Conservation (phyloP, 2,329 filamentous ascomycete genomes). For the Domatiomyces globalis region DNA sequence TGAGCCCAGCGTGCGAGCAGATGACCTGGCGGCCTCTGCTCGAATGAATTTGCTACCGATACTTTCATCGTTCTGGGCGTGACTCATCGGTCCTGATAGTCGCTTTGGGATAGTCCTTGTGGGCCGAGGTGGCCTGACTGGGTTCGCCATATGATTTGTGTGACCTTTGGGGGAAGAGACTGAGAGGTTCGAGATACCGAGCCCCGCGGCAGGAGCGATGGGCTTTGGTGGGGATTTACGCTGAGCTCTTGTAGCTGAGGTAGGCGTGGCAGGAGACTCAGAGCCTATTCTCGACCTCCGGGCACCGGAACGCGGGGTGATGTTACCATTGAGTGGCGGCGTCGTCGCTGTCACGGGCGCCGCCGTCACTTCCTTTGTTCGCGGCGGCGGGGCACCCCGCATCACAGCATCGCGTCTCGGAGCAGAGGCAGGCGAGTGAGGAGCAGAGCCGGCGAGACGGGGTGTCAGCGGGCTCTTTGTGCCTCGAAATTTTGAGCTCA, state of each 20-base stretch:
- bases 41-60: slow-evolving; percentile 67
- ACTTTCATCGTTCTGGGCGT: slow-evolving; percentile 24
- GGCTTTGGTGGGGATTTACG: slow-evolving; percentile 19
- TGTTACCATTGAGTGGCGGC: slow-evolving; percentile 48
- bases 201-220: background rate
- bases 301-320: slow-evolving; percentile 65
- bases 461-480: slow-evolving; percentile 45
- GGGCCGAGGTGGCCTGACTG: slow-evolving; percentile 4
- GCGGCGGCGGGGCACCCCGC: slow-evolving; percentile 6
- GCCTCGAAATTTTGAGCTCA: slow-evolving; percentile 46
- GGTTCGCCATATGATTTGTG: slow-evolving; percentile 5
- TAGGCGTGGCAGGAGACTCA: slow-evolving; percentile 47
- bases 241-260: slow-evolving; percentile 28
- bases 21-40: slow-evolving; percentile 57
- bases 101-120: slow-evolving; percentile 13
- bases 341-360: slow-evolving; percentile 31
- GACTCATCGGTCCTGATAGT: slow-evolving; percentile 25
- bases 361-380: slow-evolving; percentile 31
- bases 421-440: slow-evolving; percentile 24
- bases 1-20: slow-evolving; percentile 26
- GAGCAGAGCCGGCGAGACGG: slow-evolving; percentile 36
- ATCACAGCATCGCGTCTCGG: slow-evolving; percentile 12
- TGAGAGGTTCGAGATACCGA: background rate
- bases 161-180: background rate
- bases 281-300: slow-evolving; percentile 54